These are phyloP conservation scores for Fusarium chlamydosporum DNA, from an alignment of 2,329 filamentous ascomycete genomes.

Conservation along the genomic window DNA sequence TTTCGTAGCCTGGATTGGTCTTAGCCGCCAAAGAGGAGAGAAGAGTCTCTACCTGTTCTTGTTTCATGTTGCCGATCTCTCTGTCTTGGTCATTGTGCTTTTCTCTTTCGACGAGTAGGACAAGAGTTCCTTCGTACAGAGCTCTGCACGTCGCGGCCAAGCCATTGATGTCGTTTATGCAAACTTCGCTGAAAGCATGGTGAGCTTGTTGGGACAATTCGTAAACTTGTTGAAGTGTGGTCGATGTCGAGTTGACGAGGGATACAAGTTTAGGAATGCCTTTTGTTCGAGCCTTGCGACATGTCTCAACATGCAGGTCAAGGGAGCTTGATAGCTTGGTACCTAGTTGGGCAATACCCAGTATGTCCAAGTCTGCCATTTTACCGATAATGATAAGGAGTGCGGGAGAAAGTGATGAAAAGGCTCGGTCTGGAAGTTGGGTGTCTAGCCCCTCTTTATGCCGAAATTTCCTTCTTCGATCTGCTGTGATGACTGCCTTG, in stretches of 20 bases:
- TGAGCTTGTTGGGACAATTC: not conserved
- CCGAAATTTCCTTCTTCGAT: not conserved
- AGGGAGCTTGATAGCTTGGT: constrained; percentile 1
- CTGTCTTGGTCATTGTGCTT: not conserved
- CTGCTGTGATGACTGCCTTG: not conserved
- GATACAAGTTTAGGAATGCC: constrained; percentile 4
- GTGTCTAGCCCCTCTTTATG: not conserved
- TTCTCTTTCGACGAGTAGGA: not conserved
- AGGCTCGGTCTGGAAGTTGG: rapidly evolving
- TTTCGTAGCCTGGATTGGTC: rapidly evolving
- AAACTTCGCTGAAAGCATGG: not conserved
- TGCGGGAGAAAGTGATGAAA: rapidly evolving
- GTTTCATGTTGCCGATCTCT: rapidly evolving
- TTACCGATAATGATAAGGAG: rapidly evolving
- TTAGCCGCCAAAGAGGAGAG: not conserved
- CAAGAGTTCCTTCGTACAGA: not conserved
- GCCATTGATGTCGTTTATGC: not conserved
- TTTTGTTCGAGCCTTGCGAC: not conserved
- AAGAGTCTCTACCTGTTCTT: not conserved
- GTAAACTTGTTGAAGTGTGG: not conserved
- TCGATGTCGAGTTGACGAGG: constrained; percentile 8
- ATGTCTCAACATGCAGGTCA: constrained; percentile 2
- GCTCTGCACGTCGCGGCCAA: not conserved
- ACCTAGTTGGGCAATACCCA: constrained; percentile 7
- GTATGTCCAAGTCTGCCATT: not conserved